Conservation (phyloP, 768 basidiomycete species). For the Epithele typhae region DNA sequence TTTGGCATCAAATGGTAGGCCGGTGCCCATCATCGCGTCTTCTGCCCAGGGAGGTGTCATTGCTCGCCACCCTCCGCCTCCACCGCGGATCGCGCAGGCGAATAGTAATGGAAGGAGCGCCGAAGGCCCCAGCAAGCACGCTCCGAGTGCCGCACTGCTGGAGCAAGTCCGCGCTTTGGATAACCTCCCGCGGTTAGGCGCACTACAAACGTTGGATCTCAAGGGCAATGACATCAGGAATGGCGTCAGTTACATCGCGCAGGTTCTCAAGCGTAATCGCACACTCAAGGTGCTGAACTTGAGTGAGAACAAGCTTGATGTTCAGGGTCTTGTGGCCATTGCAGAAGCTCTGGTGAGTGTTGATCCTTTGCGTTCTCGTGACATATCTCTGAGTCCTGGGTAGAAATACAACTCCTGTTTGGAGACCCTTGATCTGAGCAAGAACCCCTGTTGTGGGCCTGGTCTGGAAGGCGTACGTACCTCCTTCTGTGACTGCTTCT, state of each 20-base stretch:
- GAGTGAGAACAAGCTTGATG: slow-evolving; percentile 91
- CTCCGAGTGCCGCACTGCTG: slow-evolving; percentile 72
- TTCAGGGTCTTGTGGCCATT: slow-evolving; percentile 69
- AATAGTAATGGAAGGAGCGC: slow-evolving; percentile 13
- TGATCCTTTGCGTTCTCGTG: background rate
- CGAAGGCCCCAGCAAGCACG: slow-evolving; percentile 26
- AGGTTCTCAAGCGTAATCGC: slow-evolving; percentile 93
- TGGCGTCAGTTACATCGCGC: slow-evolving; percentile 87
- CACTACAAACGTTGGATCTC: slow-evolving; percentile 84
- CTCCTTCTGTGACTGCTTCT: background rate
- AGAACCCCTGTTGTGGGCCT: slow-evolving; percentile 92
- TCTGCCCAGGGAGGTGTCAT: slow-evolving; percentile 47
- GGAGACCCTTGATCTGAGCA: slow-evolving; percentile 90
- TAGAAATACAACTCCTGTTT: slow-evolving; percentile 94
- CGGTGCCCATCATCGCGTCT: slow-evolving; percentile 66
- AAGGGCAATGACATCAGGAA: slow-evolving; percentile 86
- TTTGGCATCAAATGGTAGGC: slow-evolving; percentile 39
- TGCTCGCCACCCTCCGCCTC: slow-evolving; percentile 35
- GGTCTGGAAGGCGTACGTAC: slow-evolving; percentile 80
- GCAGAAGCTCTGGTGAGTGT: slow-evolving; percentile 83
- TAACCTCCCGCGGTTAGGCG: slow-evolving; percentile 78
- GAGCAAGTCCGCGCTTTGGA: slow-evolving; percentile 91
- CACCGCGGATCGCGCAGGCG: slow-evolving; percentile 8
- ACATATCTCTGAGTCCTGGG: background rate
- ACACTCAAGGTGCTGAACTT: slow-evolving; percentile 93